phyloP scores from a whole-genome alignment of 352 stramenopile species.

The Globisporangium barbulae region DNA sequence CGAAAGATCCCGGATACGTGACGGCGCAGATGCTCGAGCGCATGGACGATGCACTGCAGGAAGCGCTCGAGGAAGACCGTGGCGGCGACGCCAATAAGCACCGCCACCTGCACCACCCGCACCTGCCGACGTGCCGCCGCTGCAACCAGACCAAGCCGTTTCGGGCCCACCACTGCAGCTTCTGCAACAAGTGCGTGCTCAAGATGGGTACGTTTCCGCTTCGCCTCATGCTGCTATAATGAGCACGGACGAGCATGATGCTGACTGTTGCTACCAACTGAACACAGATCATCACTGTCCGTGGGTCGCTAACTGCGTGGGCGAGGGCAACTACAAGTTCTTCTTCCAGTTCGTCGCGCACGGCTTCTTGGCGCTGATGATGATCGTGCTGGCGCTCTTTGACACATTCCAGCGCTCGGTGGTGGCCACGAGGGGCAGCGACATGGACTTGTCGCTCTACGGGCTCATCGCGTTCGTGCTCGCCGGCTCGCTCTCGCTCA shows the following conservation, averaged over 20 bases:
- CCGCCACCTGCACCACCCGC: slow-evolving; percentile 1
- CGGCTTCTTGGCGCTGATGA: slow-evolving; percentile 56
- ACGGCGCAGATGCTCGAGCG: slow-evolving; percentile 55
- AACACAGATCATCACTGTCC: slow-evolving; percentile 96
- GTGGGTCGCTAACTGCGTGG: slow-evolving; percentile 91
- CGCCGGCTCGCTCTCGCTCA: slow-evolving; percentile 60
- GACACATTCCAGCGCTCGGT: slow-evolving; percentile 40
- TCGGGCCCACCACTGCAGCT: slow-evolving; percentile 81
- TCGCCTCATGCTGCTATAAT: not conserved
- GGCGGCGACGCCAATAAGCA: slow-evolving; percentile 12
- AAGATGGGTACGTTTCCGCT: slow-evolving; percentile 64
- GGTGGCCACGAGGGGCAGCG: slow-evolving; percentile 21
- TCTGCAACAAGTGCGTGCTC: slow-evolving; percentile 81
- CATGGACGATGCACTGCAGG: slow-evolving; percentile 56
- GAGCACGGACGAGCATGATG: not conserved
- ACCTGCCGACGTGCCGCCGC: slow-evolving; percentile 41
- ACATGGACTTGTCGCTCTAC: slow-evolving; percentile 35
- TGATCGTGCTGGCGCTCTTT: slow-evolving; percentile 57
- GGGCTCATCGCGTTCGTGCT: slow-evolving; percentile 74
- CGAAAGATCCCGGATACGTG: slow-evolving; percentile 75
- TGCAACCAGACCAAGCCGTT: slow-evolving; percentile 79
- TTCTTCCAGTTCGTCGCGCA: slow-evolving; percentile 87
- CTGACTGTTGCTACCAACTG: not conserved
- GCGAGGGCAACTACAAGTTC: slow-evolving; percentile 84
- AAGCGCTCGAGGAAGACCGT: slow-evolving; percentile 49